Evolutionary conservation across 768 basidiomycete genomes (phyloP).

Genomic region (Trametes elegans): DNA sequence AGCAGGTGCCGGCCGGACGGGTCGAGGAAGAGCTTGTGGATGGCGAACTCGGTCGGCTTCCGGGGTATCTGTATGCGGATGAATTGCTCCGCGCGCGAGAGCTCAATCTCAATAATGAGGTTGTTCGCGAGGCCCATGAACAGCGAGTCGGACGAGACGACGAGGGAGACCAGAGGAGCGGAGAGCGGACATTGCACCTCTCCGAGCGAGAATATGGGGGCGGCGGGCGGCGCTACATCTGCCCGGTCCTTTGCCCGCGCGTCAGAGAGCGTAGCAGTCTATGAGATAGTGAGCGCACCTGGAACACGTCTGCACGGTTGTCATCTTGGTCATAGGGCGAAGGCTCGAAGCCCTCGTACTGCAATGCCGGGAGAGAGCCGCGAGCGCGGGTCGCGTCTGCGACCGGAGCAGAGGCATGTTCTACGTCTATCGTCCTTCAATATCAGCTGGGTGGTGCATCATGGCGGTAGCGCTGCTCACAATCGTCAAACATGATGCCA

Average conservation of each 20-base stretch:
- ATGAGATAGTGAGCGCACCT: constrained; percentile 7
- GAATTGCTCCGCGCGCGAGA: constrained; percentile 84
- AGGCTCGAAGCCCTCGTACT: constrained; percentile 89
- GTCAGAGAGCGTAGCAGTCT: no score
- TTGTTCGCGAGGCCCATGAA: constrained; percentile 81
- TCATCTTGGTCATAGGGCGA: constrained; percentile 58
- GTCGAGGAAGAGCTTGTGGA: constrained; percentile 87
- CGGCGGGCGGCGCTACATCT: constrained; percentile 35
- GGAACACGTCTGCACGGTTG: constrained; percentile 40
- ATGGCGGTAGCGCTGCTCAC: neutral
- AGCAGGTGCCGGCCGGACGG: constrained; percentile 91
- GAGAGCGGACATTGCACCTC: constrained; percentile 88
- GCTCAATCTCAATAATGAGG: constrained; percentile 82
- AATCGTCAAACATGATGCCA: constrained; percentile 6
- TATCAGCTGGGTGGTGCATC: neutral
- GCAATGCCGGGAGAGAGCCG: constrained; percentile 53
- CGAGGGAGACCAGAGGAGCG: constrained; percentile 78
- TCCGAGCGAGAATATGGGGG: constrained; percentile 78
- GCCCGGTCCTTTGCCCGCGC: constrained; percentile 1
- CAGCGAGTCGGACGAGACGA: constrained; percentile 83
- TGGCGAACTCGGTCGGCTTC: constrained; percentile 71
- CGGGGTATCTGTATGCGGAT: constrained; percentile 74
- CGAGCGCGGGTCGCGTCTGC: constrained; percentile 33
- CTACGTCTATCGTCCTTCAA: constrained; percentile 63
- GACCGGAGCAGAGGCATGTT: constrained; percentile 66